Base-by-base conservation (phyloP, 768 basidiomycete species). In the Naganishia friedmannii region DNA sequence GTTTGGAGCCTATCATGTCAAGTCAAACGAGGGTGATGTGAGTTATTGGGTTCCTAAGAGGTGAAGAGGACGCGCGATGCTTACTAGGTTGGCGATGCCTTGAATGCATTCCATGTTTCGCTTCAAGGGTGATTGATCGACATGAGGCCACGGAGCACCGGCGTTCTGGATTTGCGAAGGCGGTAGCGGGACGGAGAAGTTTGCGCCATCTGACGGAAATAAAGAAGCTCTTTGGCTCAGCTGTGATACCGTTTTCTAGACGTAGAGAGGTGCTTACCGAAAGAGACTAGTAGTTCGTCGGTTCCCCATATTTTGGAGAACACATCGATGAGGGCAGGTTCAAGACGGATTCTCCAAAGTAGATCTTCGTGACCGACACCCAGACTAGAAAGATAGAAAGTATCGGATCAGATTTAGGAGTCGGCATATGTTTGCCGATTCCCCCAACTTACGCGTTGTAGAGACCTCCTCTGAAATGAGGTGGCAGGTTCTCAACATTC, bases 221-320 rank as follows among this genome's bases (percentile, higher is more conserved):
- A 39, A 26, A 26, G 10, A 56, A 4, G 23, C 13, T 29, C 28
- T 5, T 19, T 51, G 37, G 63, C 67, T 15, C 67, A 68, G 68
- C 51, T 42, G 15, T 48, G n/a, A n/a, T n/a, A 63, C 29, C 48
- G 56, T 39, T 42, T 34, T 23, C 23, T 23, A 29, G 48, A 31
- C 13, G 42, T 42, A 42, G 29, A 51, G n/a, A 32, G n/a, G 17
- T n/a, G 29, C 75, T 51, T 53, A 75, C 75, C 77, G 54, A 77
- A 74, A 17, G 78, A 79, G 32, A 76, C 76, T 26, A 77, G 67
- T 8, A 77, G 69, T 63, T 78, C 73, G 34, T 76, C 75, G 8
- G 77, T 80, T 23, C 74, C 76, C 80, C 80, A 81, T 66, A 81
- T 76, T 58, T 79, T 76, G 42, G 76, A 73, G 67, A 80, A 79